Conservation (phyloP, 192 early-diverging fungal species). For the Coemansia javaensis region DNA sequence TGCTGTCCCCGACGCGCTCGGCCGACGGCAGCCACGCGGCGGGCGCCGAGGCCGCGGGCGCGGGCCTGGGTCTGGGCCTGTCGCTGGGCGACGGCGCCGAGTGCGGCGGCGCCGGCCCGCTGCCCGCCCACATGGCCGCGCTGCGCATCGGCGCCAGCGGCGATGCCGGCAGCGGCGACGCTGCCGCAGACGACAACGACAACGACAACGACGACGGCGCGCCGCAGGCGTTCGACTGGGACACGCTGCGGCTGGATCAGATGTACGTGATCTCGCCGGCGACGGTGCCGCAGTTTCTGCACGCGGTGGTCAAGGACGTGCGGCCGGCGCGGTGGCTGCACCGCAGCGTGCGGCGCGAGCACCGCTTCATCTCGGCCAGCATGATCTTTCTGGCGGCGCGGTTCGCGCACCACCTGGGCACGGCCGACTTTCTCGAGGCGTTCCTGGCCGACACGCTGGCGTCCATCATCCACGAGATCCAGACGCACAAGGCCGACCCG, state of each 20-base stretch:
- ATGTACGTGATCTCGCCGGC: conserved; percentile 92
- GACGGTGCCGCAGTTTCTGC: conserved; percentile 67
- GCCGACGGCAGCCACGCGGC: conserved; percentile 7
- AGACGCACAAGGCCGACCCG: conserved; percentile 53
- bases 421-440: conserved; percentile 65
- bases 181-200: conserved; percentile 19
- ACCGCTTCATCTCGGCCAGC: conserved; percentile 75
- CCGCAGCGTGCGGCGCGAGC: conserved; percentile 18
- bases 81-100: conserved; percentile 11
- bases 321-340: conserved; percentile 56
- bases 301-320: conserved; percentile 64
- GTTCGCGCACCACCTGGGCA: conserved; percentile 79
- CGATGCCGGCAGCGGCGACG: conserved; percentile 15
- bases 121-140: conserved; percentile 15
- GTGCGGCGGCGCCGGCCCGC: background rate
- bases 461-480: conserved; percentile 53
- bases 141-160: conserved; percentile 31
- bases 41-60: no score
- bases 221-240: conserved; percentile 66
- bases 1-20: conserved; percentile 17
- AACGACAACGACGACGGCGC: conserved; percentile 26
- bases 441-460: conserved; percentile 58
- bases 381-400: conserved; percentile 83
- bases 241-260: conserved; percentile 76
- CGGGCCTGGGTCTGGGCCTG: conserved; percentile 10